Conservation (phyloP, 2,329 filamentous ascomycete genomes). For the Ilyonectria robusta region DNA sequence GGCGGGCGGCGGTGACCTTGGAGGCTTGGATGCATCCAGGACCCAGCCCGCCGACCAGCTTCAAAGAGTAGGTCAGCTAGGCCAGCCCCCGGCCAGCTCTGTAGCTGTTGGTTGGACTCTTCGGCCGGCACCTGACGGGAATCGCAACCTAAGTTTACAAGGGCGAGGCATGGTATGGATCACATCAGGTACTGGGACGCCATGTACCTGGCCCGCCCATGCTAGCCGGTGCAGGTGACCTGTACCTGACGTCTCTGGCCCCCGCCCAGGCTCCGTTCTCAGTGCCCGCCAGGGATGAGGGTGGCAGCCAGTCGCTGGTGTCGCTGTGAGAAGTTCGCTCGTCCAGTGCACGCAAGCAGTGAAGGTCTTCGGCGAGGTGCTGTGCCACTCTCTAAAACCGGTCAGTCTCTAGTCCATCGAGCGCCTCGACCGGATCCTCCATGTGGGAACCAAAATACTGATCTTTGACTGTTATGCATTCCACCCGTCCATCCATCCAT, state of each 20-base stretch:
- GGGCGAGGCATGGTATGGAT: constrained; percentile 43
- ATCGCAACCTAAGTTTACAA: constrained; percentile 39
- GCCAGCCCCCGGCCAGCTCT: constrained; percentile 1
- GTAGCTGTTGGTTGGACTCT: constrained; percentile 32
- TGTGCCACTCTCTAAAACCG: constrained; percentile 30
- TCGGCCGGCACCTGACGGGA: constrained; percentile 37
- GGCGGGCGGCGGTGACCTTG: constrained; percentile 20
- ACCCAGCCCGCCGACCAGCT: constrained; percentile 8
- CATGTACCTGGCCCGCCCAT: constrained; percentile 54
- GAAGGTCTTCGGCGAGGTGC: constrained; percentile 16
- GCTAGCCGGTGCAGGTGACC: constrained; percentile 54
- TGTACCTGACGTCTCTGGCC: constrained; percentile 54
- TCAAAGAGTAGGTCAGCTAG: constrained; percentile 10
- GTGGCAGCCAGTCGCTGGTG: background rate
- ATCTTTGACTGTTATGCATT: constrained; percentile 7
- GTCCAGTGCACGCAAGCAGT: constrained; percentile 29
- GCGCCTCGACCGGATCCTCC: constrained; percentile 3
- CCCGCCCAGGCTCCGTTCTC: constrained; percentile 28
- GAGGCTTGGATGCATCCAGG: constrained; percentile 5
- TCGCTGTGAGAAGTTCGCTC: constrained; percentile 15
- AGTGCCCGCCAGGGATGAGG: constrained; percentile 14
- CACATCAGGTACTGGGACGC: constrained; percentile 48
- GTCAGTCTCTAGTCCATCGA: constrained; percentile 22
- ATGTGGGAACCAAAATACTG: constrained; percentile 21
- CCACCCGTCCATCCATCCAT: background rate